phyloP scores from a whole-genome alignment of 2,329 filamentous ascomycete species.

The Graphilbum fragrans region DNA sequence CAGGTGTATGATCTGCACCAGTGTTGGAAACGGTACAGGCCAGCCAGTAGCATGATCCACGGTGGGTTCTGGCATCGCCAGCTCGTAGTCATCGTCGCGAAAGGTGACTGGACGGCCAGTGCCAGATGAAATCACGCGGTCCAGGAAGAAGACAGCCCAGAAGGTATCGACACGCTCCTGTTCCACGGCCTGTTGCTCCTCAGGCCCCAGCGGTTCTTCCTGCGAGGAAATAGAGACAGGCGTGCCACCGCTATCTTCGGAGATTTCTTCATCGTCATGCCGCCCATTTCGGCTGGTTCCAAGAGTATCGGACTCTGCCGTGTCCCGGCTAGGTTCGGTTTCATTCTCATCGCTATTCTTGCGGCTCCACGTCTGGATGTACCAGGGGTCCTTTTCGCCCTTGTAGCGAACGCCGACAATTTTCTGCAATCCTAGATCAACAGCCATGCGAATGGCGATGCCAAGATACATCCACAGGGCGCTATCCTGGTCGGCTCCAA shows the following conservation, averaged over 20 bases:
- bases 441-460: slow-evolving; percentile 72
- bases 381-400: slow-evolving; percentile 38
- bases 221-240: background rate
- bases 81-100: slow-evolving; percentile 73
- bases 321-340: slow-evolving; percentile 13
- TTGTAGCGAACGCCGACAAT: slow-evolving; percentile 58
- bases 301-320: too few species aligned
- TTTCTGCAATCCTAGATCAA: slow-evolving; percentile 73
- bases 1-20: slow-evolving; percentile 75
- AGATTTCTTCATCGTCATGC: slow-evolving; percentile 3
- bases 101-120: slow-evolving; percentile 76
- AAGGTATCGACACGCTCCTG: slow-evolving; percentile 78
- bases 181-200: slow-evolving; percentile 55
- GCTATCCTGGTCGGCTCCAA: slow-evolving; percentile 79
- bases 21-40: slow-evolving; percentile 67
- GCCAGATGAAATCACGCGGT: slow-evolving; percentile 77
- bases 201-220: slow-evolving; percentile 25
- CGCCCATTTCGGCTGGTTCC: too few species aligned
- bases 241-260: slow-evolving; percentile 8
- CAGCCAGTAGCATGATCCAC: slow-evolving; percentile 48
- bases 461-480: slow-evolving; percentile 91
- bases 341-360: slow-evolving; percentile 15
- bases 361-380: slow-evolving; percentile 30
- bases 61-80: slow-evolving; percentile 48
- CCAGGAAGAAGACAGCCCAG: slow-evolving; percentile 81